Conservation (phyloP, 257 asterid genomes). For the Sherardia arvensis region DNA sequence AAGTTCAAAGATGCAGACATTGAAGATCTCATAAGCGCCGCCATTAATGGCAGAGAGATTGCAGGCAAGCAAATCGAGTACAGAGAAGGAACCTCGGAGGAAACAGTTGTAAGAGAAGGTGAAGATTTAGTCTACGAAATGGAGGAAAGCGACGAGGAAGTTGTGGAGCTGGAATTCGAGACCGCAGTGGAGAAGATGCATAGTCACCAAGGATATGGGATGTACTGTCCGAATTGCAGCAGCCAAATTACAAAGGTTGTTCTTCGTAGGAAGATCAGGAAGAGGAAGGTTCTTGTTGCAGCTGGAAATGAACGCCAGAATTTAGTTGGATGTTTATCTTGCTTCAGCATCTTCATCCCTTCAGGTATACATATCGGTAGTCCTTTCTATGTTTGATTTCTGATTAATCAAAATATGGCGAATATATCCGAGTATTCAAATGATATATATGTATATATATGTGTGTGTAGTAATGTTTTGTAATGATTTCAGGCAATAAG, state of each 20-base stretch:
- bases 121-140: background rate
- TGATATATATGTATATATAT: no score
- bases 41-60: background rate
- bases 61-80: background rate
- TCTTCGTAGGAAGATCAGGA: conserved; percentile 36
- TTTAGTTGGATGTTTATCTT: conserved; percentile 48
- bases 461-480: no score
- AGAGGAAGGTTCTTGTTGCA: background rate
- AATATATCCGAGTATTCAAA: no score
- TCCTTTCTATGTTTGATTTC: no score
- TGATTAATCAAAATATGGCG: no score
- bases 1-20: background rate
- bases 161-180: conserved; percentile 51
- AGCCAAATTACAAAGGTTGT: conserved; percentile 44
- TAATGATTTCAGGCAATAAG: conserved; percentile 24
- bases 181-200: conserved; percentile 39
- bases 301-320: background rate
- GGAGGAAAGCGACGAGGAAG: conserved; percentile 44
- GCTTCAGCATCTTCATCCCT: conserved; percentile 48
- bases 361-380: conserved; percentile 23
- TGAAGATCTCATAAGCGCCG: conserved; percentile 6
- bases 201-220: conserved; percentile 29
- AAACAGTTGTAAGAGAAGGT: background rate
- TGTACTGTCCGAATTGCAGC: conserved; percentile 54
- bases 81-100: background rate